Base-by-base conservation (phyloP, 108 stramenopile genomes). In the Chaetoceros muelleri region DNA sequence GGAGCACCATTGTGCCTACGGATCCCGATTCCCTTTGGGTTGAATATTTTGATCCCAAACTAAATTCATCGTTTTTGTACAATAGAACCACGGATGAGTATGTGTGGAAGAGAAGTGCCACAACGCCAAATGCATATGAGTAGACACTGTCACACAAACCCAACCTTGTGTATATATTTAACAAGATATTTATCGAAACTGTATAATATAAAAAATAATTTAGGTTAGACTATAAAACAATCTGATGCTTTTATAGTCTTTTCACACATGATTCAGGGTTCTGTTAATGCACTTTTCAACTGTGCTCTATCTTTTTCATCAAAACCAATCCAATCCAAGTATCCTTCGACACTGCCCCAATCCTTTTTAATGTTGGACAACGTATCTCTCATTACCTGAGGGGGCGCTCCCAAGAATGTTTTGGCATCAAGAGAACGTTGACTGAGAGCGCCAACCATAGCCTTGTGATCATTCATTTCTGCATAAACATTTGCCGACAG, bases 371-470 rank as follows among this genome's bases (percentile, higher is more conserved):
- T 89, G 26, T 73, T 77, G 52, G 59, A 46, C 30, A 94, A 60
- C 3, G 86, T 90, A 51, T 85, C 88, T 34, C 67, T 66, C 93
- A 94, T 94, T 28, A 88, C 93, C 49, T 86, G 65, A 2, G 86
- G 81, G 8, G 93, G 93, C 23, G 93, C 93, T n/a, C 88, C 84
- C 44, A 94, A 60, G 50, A 94, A 94, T 13, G 80, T 84, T 55
- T 94, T 89, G 22, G 93, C 77, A 60, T 90, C 84, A 46, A 94
- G 60, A 68, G 70, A 85, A 8, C 88, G 65, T 63, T 94, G 93
- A 27, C 81, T 79, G 34, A 94, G 66, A 16, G 93, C 93, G 5
- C 93, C 93, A 8, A 94, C 93, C 93, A 94, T 94, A 55, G 93
- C 93, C 62, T 86, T 73, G 54, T 90, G 85, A 61, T 94, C 93